phyloP scores from a whole-genome alignment of 1,284 basidiomycete species.

The Leccinum ponderosum region DNA sequence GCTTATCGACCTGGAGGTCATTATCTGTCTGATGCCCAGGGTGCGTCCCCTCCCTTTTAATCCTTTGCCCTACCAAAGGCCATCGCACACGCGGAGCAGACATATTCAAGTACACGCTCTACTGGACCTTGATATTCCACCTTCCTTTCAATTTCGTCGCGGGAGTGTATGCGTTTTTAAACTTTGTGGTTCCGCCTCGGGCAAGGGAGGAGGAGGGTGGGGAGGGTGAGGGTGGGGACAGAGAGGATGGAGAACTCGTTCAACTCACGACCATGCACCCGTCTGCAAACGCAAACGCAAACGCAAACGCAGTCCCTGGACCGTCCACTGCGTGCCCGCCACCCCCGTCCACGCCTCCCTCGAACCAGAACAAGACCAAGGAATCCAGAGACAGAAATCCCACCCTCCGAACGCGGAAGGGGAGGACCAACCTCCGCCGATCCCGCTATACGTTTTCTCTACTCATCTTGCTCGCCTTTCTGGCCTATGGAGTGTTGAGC shows the following conservation, averaged over 20 bases:
- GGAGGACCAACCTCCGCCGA: slow-evolving; percentile 46
- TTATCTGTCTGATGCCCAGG: slow-evolving; percentile 47
- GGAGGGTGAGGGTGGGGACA: background rate
- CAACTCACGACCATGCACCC: background rate
- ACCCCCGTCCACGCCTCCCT: background rate
- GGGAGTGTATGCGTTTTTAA: slow-evolving; percentile 70
- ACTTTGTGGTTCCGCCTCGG: slow-evolving; percentile 56
- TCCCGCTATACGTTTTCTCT: slow-evolving; percentile 65
- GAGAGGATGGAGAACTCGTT: background rate
- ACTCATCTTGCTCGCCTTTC: slow-evolving; percentile 63
- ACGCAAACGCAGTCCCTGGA: background rate
- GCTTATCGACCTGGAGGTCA: slow-evolving; percentile 44
- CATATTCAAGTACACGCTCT: slow-evolving; percentile 81
- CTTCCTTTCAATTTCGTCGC: slow-evolving; percentile 68
- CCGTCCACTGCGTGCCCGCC: background rate
- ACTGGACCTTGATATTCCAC: slow-evolving; percentile 81
- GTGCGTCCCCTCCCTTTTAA: slow-evolving; percentile 25
- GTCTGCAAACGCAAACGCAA: background rate
- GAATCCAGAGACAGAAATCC: background rate
- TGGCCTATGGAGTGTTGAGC: slow-evolving; percentile 56
- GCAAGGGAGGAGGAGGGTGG: slow-evolving; percentile 9
- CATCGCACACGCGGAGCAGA: slow-evolving; percentile 45
- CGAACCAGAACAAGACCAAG: background rate
- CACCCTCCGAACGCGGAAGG: background rate
- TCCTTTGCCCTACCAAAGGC: too few relatives aligned